These are phyloP conservation scores for Trametes cinnabarina DNA, from an alignment of 768 basidiomycete genomes.

Conservation along the genomic window DNA sequence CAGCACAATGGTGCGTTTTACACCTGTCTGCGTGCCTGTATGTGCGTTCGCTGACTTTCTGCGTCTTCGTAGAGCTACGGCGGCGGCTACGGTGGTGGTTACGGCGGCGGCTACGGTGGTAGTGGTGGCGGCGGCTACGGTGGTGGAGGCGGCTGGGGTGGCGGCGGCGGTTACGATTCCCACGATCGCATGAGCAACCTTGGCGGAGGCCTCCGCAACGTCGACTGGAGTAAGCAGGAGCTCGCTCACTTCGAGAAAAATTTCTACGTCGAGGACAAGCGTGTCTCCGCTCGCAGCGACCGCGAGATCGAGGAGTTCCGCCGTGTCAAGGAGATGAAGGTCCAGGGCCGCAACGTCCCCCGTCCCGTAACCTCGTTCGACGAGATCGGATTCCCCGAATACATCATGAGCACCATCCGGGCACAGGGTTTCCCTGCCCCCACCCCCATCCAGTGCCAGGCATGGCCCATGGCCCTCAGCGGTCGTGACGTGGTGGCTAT, in stretches of 20 bases:
- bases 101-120: constrained; percentile 37
- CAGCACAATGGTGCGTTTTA: constrained; percentile 26
- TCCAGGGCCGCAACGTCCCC: constrained; percentile 86
- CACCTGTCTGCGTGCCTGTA: neutral
- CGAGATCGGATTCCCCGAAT: constrained; percentile 94
- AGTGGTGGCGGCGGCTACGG: constrained; percentile 41
- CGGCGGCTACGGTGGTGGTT: constrained; percentile 29
- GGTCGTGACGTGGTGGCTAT: constrained; percentile 95
- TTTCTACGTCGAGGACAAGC: constrained; percentile 91
- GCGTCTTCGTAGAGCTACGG: constrained; percentile 29
- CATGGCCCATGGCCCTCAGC: constrained; percentile 98
- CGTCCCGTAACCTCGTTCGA: constrained; percentile 90
- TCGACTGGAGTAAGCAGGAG: constrained; percentile 79
- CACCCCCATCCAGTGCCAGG: constrained; percentile 97
- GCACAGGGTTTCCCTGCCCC: constrained; percentile 91
- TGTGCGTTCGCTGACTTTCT: neutral
- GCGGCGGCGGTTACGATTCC: constrained; percentile 52
- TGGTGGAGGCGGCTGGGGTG: constrained; percentile 44
- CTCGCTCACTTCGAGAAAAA: constrained; percentile 95
- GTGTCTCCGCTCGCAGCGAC: constrained; percentile 73
- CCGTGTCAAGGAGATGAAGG: constrained; percentile 81
- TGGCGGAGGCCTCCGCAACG: constrained; percentile 74
- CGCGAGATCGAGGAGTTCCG: constrained; percentile 89
- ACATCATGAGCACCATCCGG: constrained; percentile 89
- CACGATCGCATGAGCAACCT: constrained; percentile 79